A percentile compares a stretch with the other conserved stretches of the same genome.
phyloP scores from a whole-genome alignment of 768 basidiomycete genomes.

The Auriscalpium orientale region DNA sequence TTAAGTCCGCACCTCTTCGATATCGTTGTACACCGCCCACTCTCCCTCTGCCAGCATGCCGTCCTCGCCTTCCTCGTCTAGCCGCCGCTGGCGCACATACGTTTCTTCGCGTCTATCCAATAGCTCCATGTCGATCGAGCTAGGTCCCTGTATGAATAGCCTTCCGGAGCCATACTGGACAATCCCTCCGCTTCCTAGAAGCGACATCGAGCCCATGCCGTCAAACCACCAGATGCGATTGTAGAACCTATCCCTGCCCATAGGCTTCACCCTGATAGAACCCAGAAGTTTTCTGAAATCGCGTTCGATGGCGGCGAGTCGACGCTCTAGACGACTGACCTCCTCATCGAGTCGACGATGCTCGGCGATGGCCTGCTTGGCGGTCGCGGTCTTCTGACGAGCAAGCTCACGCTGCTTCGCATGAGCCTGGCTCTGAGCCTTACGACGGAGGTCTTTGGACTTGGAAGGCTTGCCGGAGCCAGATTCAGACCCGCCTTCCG shows the following conservation, averaged over 20 bases:
- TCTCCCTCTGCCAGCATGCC: constrained; percentile 67
- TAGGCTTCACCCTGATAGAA: constrained; percentile 75
- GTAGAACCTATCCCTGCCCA: constrained; percentile 90
- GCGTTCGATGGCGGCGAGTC: constrained; percentile 82
- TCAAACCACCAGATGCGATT: constrained; percentile 99
- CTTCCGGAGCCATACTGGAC: constrained; percentile 84
- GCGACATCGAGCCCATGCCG: constrained; percentile 79
- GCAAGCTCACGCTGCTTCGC: constrained; percentile 80
- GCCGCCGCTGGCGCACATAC: constrained; percentile 49
- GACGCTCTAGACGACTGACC: constrained; percentile 70
- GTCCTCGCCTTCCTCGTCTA: constrained; percentile 75
- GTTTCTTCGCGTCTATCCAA: constrained; percentile 51
- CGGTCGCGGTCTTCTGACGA: constrained; percentile 67
- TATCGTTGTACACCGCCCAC: constrained; percentile 86
- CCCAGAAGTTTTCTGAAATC: constrained; percentile 90
- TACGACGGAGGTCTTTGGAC: constrained; percentile 35
- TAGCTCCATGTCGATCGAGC: constrained; percentile 71
- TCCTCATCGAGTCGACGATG: constrained; percentile 84
- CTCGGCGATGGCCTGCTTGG: constrained; percentile 77
- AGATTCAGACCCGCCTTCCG: constrained; percentile 57
- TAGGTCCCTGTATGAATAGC: constrained; percentile 89
- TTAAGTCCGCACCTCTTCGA: constrained; percentile 66
- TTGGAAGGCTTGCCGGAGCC: constrained; percentile 33
- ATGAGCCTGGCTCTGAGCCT: constrained; percentile 46
- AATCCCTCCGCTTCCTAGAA: constrained; percentile 72